Conservation (phyloP, 179 eudicot genomes). For the Monotropa hypopitys region DNA sequence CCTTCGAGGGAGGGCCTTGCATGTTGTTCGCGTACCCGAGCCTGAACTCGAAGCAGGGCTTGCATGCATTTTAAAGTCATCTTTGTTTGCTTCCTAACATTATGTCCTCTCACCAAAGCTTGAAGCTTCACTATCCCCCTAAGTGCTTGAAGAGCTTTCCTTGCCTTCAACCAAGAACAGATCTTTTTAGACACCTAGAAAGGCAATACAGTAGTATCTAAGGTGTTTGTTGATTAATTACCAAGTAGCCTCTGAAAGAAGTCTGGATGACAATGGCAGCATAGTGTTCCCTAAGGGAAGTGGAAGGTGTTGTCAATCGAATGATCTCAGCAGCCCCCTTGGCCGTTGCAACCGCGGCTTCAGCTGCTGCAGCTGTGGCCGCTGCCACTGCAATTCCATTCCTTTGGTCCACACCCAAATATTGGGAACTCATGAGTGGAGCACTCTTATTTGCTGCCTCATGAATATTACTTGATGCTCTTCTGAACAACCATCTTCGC, state of each 20-base stretch:
- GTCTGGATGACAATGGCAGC: constrained; percentile 79
- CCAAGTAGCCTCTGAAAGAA: constrained; percentile 82
- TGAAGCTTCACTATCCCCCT: constrained; percentile 75
- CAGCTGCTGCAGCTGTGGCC: constrained; percentile 64
- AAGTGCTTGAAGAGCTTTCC: constrained; percentile 57
- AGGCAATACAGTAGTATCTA: no score
- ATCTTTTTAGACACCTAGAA: neutral
- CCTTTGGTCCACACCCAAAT: constrained; percentile 31
- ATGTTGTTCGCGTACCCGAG: constrained; percentile 32
- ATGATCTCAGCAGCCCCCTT: constrained; percentile 63
- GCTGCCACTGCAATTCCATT: constrained; percentile 73
- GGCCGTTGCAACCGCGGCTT: constrained; percentile 72
- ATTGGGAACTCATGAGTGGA: neutral
- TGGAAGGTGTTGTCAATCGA: constrained; percentile 27
- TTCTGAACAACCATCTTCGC: constrained; percentile 79
- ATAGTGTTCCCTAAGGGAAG: constrained; percentile 25
- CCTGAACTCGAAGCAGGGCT: constrained; percentile 46
- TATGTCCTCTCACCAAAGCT: constrained; percentile 66
- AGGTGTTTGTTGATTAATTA: constrained; percentile 12
- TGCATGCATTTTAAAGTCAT: constrained; percentile 52
- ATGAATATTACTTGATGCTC: constrained; percentile 22
- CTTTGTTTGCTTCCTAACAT: constrained; percentile 50
- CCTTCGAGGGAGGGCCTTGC: constrained; percentile 40
- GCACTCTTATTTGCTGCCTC: constrained; percentile 1
- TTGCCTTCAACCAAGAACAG: constrained; percentile 33